phyloP scores from a whole-genome alignment of 768 basidiomycete genomes.

The Kwoniella pini region DNA sequence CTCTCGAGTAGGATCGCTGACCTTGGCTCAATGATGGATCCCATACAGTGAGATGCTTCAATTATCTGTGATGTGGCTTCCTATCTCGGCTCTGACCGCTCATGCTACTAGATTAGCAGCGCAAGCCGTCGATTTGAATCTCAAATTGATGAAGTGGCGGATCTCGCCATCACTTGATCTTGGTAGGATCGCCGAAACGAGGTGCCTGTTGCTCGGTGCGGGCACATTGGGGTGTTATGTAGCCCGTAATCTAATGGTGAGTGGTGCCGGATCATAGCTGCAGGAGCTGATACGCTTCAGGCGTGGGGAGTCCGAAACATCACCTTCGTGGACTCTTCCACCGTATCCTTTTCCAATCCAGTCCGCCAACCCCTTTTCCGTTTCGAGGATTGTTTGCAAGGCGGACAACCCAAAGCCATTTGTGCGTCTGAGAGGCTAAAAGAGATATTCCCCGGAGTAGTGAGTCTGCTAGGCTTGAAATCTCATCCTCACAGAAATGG shows the following conservation, averaged over 20 bases:
- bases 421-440: conserved; percentile 81
- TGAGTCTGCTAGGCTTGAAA: conserved; percentile 57
- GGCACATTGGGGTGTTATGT: conserved; percentile 98
- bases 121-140: conserved; percentile 96
- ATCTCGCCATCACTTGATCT: conserved; percentile 86
- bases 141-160: conserved; percentile 97
- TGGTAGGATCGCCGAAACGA: conserved; percentile 77
- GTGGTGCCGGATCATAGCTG: conserved; percentile 33
- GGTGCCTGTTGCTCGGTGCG: conserved; percentile 84
- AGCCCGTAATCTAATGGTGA: conserved; percentile 82
- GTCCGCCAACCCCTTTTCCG: conserved; percentile 96
- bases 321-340: conserved; percentile 85
- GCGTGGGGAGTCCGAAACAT: conserved; percentile 96
- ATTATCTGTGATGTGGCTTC: not conserved
- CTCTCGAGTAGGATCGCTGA: conserved; percentile 84
- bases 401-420: conserved; percentile 90
- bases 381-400: conserved; percentile 87
- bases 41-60: conserved; percentile 61
- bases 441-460: conserved; percentile 90
- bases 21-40: conserved; percentile 95
- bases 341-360: conserved; percentile 95
- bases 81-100: not conserved
- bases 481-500: not conserved
- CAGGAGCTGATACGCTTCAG: conserved; percentile 59
- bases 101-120: conserved; percentile 69